Evolutionary conservation across 176 grass and related monocot genomes (phyloP), one percentile per base, ranked within the genome.

Genomic region (Dendrocalamus sinicus): DNA sequence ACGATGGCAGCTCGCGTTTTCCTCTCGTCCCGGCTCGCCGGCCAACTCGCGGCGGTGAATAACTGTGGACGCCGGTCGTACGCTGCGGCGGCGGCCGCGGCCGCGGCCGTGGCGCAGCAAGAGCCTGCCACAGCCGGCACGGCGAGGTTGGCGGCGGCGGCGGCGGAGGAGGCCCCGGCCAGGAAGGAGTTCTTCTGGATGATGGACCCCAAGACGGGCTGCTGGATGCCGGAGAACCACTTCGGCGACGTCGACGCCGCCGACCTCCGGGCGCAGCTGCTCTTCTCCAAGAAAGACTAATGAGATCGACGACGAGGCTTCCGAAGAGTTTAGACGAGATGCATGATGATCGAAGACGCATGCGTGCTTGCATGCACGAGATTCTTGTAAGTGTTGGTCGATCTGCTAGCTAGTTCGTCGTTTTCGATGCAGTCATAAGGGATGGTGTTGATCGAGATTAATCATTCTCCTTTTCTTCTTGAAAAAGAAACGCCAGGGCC

Each of bases 141-240:
- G 51, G 5, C 51, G 1, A 53, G 51, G 15, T 5, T 17, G 51
- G 1, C 11, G 10, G 46, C 46, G 46, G 46, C 62, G 58, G 61
- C 1, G 74, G 51, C 2, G 9, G 19, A 5, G 9, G 19, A 35
- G 32, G 76, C 70, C 13, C 2, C 39, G 39, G 39, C 70, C 8
- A 73, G 40, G 53, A n/a, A 61, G 79, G 90, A 83, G 60, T 30
- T 65, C 20, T 95, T 76, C 65, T 95, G 89, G 93, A 93, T 89
- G 91, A 86, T 84, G 54, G 86, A 95, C 45, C 94, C 94, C 15
- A 89, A 80, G 70, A 93, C 91, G 3, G 89, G 94, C 10, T 88
- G 61, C 67, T 93, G 84, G 94, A 83, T 90, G 62, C 94, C 89
- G 10, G 89, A 93, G 86, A 87, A 86, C 39, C 85, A 76, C 82